Base-by-base conservation (phyloP, 306 rosid species). In the Gynostemma pentaphyllum region DNA sequence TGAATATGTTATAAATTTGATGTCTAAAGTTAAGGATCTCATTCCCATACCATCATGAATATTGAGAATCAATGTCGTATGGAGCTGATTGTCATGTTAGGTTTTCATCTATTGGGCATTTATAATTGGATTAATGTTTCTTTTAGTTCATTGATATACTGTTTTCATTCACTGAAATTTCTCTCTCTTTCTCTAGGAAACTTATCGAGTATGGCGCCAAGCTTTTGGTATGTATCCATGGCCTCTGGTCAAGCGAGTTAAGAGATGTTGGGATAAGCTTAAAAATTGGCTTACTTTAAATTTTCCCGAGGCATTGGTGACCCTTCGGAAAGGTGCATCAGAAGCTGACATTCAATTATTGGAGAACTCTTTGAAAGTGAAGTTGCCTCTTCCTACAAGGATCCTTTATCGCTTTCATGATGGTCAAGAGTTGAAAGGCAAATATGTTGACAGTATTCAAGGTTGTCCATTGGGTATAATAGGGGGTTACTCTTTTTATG, bases 201-300 rank as follows among this genome's bases (percentile, higher is more conserved):
- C 80, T 53, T 92, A 92, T 74, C 75, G 51, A 69, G 26, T 60
- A 51, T 92, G 96, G 96, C 80, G 85, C 30, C 76, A 68, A 71
- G 86, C 82, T 40, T 92, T 92, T 69, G 49, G 19, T 32, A 80
- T 80, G 86, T 92, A 88, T 72, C 98, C 98, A 32, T 92, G 98
- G 98, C 53, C 79, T 5, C 91, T 88, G 66, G 96, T 92, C 16
- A 75, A 42, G 79, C 85, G 96, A n/a, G 95, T 78, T 4, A 85
- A 86, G 61, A 62, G 62, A 66, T 92, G 98, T 60, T 92, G 92
- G 96, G 85, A 70, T 32, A 76, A 70, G 54, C 69, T 88, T 34
- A 73, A 68, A 53, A 72, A 71, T 9, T 88, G 95, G 96, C 60
- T 88, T 61, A 4, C 62, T 37, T 19, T 14, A 41, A 79, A 92